These are phyloP conservation scores for Calonectria henricotiae DNA, from an alignment of 2,329 filamentous ascomycete species.

Conservation along the genomic window DNA sequence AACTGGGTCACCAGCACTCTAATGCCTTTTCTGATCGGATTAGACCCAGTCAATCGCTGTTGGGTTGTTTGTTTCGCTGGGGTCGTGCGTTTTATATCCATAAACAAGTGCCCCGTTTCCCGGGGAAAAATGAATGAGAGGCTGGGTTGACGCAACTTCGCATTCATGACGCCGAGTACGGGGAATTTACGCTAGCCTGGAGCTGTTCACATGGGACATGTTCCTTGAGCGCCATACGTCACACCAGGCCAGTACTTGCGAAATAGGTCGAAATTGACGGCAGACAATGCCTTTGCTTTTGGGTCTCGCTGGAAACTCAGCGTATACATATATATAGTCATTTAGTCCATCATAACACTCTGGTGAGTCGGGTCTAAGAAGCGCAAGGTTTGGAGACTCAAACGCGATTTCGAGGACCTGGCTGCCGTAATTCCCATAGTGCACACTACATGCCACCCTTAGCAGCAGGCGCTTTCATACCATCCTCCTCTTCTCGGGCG, in stretches of 20 bases:
- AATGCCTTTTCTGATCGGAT: background rate
- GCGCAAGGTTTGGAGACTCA: background rate
- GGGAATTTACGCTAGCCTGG: background rate
- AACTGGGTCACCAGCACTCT: background rate
- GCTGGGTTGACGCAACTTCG: background rate
- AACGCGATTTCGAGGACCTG: constrained; percentile 2
- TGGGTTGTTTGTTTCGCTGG: too few relatives aligned
- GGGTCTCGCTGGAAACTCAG: constrained; percentile 18
- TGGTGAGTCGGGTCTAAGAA: background rate
- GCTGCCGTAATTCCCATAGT: background rate
- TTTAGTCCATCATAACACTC: constrained; percentile 4
- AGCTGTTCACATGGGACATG: background rate
- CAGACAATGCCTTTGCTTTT: constrained; percentile 16
- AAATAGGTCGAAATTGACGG: background rate
- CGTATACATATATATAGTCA: constrained; percentile 1
- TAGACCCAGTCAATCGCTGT: background rate
- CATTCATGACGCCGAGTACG: too few relatives aligned
- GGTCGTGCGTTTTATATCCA: background rate
- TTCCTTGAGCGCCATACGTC: background rate
- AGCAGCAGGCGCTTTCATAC: background rate
- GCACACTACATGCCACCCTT: background rate
- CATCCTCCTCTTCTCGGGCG: constrained; percentile 27
- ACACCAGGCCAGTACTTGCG: background rate
- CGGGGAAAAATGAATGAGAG: background rate
- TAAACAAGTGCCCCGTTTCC: background rate